Conservation (phyloP, 306 rosid species). For the Prunus davidiana region DNA sequence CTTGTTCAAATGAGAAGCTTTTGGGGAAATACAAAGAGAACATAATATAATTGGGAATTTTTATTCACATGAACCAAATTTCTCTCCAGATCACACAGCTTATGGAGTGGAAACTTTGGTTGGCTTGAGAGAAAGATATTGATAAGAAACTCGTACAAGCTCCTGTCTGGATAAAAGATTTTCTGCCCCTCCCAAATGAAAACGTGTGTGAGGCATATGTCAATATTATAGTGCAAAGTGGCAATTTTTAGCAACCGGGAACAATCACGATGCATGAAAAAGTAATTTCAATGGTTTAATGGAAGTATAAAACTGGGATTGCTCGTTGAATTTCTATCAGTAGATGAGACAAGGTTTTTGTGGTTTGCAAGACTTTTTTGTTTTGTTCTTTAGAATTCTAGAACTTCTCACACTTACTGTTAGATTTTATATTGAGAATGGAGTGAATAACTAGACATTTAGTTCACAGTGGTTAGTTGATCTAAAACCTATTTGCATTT, state of each 20-base stretch:
- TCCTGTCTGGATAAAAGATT: neutral
- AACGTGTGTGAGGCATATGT: neutral
- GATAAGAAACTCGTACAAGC: neutral
- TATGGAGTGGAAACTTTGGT: neutral
- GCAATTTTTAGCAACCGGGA: neutral
- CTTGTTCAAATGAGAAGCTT: neutral
- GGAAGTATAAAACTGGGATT: too few relatives aligned
- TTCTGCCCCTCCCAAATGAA: neutral
- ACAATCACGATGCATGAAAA: neutral
- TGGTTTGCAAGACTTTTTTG: neutral
- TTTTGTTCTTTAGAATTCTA: neutral
- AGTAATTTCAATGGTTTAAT: too few relatives aligned
- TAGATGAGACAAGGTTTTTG: neutral
- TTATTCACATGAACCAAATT: neutral
- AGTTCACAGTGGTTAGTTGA: neutral
- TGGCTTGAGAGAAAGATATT: neutral
- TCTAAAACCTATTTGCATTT: neutral
- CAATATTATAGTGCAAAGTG: constrained; percentile 3
- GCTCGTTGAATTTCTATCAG: too few relatives aligned
- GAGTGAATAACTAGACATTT: neutral
- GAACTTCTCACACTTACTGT: neutral
- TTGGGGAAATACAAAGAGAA: neutral
- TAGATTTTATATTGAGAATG: neutral
- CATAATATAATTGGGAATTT: neutral
- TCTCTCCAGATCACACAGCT: neutral